Evolutionary conservation across 495 filamentous ascomycete genomes (phyloP), one percentile per base, ranked within the genome.

Genomic region (Xylaria cubensis): DNA sequence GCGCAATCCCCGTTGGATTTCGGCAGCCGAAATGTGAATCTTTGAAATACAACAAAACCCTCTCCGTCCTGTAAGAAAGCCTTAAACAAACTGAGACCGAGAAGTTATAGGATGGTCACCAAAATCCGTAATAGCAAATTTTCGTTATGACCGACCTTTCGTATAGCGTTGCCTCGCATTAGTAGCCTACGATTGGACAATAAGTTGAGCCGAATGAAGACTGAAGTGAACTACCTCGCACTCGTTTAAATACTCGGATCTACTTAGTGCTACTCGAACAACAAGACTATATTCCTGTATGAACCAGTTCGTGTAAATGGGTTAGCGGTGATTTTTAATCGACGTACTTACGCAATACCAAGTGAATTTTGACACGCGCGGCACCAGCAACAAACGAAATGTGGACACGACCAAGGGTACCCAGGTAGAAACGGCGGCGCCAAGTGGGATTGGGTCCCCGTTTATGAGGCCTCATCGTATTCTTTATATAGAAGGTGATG

Each of bases 401-500:
- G 41, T 61, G 58, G 58, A 8, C 32, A 61, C 32, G n/a, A 6
- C n/a, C 64, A 39, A 42, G 36, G 50, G 48, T 42, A 42, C 39
- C 39, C 39, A 42, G 39, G 39, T 68, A 29, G n/a, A 39, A 34
- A 42, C 24, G 24, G 53, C 67, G 36, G 53, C 67, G 36, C 67
- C 39, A 69, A 53, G 61, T 64, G 65, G 65, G 65, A 51, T 41
- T 56, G 19, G 48, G 65, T 41, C 50, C n/a, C 65, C 8, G 41
- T 61, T 69, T 59, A 41, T 58, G 67, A 61, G 53, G 67, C 67
- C 51, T 69, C 51, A 26, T 67, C 48, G 50, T 69, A 58, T 34
- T 42, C 51, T 69, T 69, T 48, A 59, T 69, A 44, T 69, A 59
- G 67, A 44, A 58, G 21, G 53, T 59, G 53, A 21, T 58, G 53